Conservation (phyloP, 2,329 filamentous ascomycete genomes). For the Endoconidiophora polonica region DNA sequence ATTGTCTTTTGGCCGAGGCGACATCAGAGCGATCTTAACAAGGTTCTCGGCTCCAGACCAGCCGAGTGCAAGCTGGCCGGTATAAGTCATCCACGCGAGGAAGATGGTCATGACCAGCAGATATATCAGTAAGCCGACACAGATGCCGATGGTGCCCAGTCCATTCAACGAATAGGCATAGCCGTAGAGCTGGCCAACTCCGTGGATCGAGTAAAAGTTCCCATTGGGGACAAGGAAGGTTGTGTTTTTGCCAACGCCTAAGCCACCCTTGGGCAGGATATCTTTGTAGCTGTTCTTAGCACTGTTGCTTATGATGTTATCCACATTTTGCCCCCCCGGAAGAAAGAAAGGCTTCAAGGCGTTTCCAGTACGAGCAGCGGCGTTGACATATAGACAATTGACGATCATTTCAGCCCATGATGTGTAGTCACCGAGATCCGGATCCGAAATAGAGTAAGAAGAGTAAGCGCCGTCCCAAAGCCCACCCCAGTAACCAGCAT, state of each 20-base stretch:
- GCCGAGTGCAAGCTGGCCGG: slow-evolving; percentile 1
- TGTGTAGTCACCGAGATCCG: no score
- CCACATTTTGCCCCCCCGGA: no score
- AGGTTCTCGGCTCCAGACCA: slow-evolving; percentile 1
- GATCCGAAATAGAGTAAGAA: no score
- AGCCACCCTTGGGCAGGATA: neutral
- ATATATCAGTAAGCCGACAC: neutral
- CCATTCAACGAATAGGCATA: slow-evolving; percentile 4
- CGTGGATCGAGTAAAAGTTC: neutral
- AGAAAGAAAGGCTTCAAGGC: no score
- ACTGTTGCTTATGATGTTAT: no score
- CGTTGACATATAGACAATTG: no score
- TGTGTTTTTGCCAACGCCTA: neutral
- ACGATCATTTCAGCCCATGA: no score
- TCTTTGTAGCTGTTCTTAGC: neutral
- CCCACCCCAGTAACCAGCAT: no score
- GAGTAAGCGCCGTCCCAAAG: no score
- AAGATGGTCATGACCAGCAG: neutral
- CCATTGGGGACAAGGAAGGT: neutral
- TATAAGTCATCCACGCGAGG: neutral
- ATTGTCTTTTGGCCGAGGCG: neutral
- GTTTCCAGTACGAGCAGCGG: neutral
- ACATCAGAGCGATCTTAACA: slow-evolving; percentile 2
- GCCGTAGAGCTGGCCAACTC: slow-evolving; percentile 2
- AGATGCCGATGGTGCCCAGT: neutral